Evolutionary conservation across 179 eudicot species (phyloP), one percentile per base, ranked within the genome.

Genomic region (Silene coronaria): DNA sequence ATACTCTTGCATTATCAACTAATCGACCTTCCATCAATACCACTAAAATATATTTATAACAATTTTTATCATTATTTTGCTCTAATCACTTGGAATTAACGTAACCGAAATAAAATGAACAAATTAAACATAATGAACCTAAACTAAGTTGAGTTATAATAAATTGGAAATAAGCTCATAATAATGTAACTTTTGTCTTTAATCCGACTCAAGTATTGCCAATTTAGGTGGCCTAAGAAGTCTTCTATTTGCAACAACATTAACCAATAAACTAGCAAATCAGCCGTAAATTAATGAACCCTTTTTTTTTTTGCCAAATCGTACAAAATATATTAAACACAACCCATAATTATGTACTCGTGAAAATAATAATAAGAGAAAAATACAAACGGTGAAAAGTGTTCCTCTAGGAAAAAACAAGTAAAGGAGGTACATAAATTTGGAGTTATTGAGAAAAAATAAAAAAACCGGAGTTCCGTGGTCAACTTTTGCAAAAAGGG

Each of bases 401-500:
- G 30, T 19, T 11, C 23, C 26, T 19, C 1, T 6, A 26, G 32
- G 36, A 32, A 32, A 23, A 61, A 2, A 26, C 8, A 10, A n/a
- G 45, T 36, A 36, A 36, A 30, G 22, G 45, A 16, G 34, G 11
- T 65, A 6, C 45, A 32, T 65, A 0, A 36, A 7, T 36, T 65
- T 65, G 42, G 45, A n/a, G 0, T 28, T 65, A 36, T 28, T 65
- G 4, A 6, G 21, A 28, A 19, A n/a, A 32, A 2, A n/a, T n/a
- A 66, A 66, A 66, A 0, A 26, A 5, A 10, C 2, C 36, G 10
- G 42, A 36, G 24, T 67, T 34, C 21, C 71, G 71, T 67, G 71
- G 71, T 67, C 71, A 67, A 67, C 71, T 67, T 67, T 67, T 67
- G 71, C 51, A 67, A 46, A 5, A 63, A 63, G 19, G 67, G 19